phyloP scores from a whole-genome alignment of 176 grass and related monocot species.

The Echinochloa phyllopogon region DNA sequence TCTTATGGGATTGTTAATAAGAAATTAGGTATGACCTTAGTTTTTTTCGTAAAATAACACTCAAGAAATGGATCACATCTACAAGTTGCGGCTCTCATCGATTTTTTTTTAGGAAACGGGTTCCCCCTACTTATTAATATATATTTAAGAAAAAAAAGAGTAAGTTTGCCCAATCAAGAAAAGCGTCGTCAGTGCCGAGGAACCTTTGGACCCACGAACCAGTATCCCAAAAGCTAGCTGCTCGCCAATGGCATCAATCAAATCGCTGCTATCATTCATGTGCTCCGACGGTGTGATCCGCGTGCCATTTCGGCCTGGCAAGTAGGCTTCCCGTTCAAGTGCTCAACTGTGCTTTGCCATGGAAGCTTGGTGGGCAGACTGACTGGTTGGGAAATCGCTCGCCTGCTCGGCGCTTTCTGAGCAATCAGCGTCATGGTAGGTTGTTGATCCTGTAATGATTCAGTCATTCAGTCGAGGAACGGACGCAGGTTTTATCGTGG shows the following conservation, averaged over 20 bases:
- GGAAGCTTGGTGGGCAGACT: background rate
- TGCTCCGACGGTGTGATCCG: background rate
- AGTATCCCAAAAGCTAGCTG: background rate
- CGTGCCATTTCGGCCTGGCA: background rate
- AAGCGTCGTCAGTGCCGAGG: background rate
- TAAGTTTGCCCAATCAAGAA: conserved; percentile 4
- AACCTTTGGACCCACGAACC: background rate
- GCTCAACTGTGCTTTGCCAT: background rate
- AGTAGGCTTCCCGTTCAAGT: background rate
- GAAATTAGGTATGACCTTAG: too few species aligned
- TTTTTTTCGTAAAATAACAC: too few species aligned
- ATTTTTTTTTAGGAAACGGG: too few species aligned
- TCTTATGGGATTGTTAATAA: too few species aligned
- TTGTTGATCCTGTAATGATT: conserved; percentile 5
- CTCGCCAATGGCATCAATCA: conserved; percentile 6
- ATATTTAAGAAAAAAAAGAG: too few species aligned
- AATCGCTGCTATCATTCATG: background rate
- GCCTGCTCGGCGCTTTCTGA: background rate
- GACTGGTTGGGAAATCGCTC: too few species aligned
- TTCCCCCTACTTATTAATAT: too few species aligned
- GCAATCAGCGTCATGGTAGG: background rate
- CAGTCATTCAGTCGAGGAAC: background rate
- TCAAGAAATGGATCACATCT: too few species aligned
- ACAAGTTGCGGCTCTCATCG: background rate
- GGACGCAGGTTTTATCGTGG: background rate